A percentile compares a stretch with the other conserved stretches of the same genome.
These are phyloP conservation scores for Candida sphagnicola DNA, from an alignment of 805 yeast genomes.

Conservation along the genomic window DNA sequence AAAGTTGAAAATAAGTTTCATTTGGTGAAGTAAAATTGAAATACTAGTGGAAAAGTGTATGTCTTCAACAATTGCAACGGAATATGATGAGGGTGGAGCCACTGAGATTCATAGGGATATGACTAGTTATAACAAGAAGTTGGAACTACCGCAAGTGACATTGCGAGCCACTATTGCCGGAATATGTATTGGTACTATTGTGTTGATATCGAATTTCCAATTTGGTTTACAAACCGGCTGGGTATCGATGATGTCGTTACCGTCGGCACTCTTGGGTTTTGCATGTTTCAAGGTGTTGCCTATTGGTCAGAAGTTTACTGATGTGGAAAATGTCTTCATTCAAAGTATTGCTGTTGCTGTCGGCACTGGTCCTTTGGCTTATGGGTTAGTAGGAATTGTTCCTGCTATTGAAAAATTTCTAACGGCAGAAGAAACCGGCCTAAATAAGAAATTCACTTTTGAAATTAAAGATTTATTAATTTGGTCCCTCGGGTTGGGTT, in stretches of 20 bases:
- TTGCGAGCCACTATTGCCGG: slow-evolving; percentile 73
- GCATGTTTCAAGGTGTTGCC: slow-evolving; percentile 68
- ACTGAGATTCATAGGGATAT: slow-evolving; percentile 9
- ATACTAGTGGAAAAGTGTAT: neutral
- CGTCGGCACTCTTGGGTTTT: slow-evolving; percentile 85
- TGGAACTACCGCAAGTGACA: slow-evolving; percentile 62
- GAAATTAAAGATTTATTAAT: slow-evolving; percentile 53
- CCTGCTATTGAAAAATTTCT: slow-evolving; percentile 94
- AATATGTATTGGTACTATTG: slow-evolving; percentile 78
- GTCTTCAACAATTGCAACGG: neutral
- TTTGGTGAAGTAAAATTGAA: neutral
- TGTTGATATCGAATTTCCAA: slow-evolving; percentile 86
- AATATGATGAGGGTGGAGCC: neutral
- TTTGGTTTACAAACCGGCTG: slow-evolving; percentile 97
- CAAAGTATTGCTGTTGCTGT: slow-evolving; percentile 95
- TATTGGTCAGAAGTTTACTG: slow-evolving; percentile 48
- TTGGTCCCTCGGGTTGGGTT: slow-evolving; percentile 87
- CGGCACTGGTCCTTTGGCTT: slow-evolving; percentile 96
- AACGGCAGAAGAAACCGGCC: slow-evolving; percentile 73
- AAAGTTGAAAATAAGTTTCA: too few species aligned
- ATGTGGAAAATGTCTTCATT: slow-evolving; percentile 90
- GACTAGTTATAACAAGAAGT: slow-evolving; percentile 40
- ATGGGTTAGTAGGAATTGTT: slow-evolving; percentile 90
- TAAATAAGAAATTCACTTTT: slow-evolving; percentile 31
- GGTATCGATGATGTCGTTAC: slow-evolving; percentile 99